A percentile compares a stretch with the other conserved stretches of the same genome.
These are phyloP conservation scores for Lathyrus tuberosus DNA, from an alignment of 306 rosid genomes.

Conservation along the genomic window DNA sequence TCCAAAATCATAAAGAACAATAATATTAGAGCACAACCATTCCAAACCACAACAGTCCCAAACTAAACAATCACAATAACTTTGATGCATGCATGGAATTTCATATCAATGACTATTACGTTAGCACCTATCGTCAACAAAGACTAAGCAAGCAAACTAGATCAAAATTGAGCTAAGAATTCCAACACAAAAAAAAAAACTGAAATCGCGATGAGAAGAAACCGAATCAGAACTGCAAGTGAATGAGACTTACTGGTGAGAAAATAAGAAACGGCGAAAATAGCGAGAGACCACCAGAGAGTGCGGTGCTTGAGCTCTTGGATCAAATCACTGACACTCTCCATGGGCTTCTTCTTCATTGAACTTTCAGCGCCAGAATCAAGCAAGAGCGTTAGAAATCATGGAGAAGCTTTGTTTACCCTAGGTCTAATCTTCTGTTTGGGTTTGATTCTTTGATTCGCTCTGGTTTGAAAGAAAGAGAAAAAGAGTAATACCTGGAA, in stretches of 20 bases:
- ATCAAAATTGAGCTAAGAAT: constrained; percentile 5
- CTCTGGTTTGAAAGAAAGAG: neutral
- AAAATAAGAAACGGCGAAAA: constrained; percentile 77
- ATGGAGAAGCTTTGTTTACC: neutral
- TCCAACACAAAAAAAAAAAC: neutral
- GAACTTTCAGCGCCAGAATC: neutral
- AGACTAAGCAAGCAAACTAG: constrained; percentile 15
- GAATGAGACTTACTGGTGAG: constrained; percentile 63
- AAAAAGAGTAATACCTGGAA: neutral
- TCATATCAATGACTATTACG: neutral
- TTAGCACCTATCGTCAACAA: neutral
- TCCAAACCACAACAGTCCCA: neutral
- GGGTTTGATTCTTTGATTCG: neutral
- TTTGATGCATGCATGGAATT: constrained; percentile 16
- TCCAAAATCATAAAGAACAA: constrained; percentile 14
- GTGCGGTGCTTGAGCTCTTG: constrained; percentile 79
- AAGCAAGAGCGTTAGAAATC: constrained; percentile 4
- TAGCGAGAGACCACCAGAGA: constrained; percentile 89
- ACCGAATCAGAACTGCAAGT: neutral
- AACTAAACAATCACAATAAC: constrained; percentile 13
- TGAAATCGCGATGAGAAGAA: neutral
- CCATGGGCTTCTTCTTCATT: constrained; percentile 54
- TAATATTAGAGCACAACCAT: neutral
- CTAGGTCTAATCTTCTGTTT: constrained; percentile 3
- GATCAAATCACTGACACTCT: constrained; percentile 75